Percentiles rank a stretch among this genome's conserved stretches.
phyloP scores from a whole-genome alignment of 2,329 filamentous ascomycete species.

The Claviceps humidiphila region DNA sequence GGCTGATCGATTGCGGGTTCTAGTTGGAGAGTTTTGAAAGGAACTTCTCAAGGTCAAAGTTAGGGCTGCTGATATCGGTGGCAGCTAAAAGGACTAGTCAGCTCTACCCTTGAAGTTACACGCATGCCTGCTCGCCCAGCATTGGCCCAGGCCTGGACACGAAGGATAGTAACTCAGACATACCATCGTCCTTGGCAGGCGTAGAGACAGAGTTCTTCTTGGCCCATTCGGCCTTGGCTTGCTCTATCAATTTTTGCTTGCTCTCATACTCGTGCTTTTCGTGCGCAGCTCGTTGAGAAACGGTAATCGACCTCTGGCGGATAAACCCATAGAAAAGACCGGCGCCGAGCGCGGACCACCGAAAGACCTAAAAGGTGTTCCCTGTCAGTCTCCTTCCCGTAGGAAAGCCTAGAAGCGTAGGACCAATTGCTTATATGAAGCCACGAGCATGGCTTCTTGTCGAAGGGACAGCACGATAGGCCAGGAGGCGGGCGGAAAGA shows the following conservation, averaged over 20 bases:
- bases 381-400: constrained; percentile 14
- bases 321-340: constrained; percentile 93
- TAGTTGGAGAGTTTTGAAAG: constrained; percentile 49
- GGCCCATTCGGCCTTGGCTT: constrained; percentile 83
- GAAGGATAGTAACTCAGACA: constrained; percentile 5
- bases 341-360: constrained; percentile 84
- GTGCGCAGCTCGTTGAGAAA: constrained; percentile 55
- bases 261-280: constrained; percentile 75
- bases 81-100: constrained; percentile 15
- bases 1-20: constrained; percentile 28
- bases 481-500: constrained; percentile 16
- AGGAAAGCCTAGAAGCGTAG: neutral
- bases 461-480: constrained; percentile 8
- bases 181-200: constrained; percentile 21
- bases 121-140: neutral
- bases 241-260: constrained; percentile 81
- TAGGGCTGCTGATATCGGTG: constrained; percentile 64
- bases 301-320: constrained; percentile 73
- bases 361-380: constrained; percentile 59
- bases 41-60: constrained; percentile 86
- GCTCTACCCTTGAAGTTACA: neutral
- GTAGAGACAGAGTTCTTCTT: constrained; percentile 52
- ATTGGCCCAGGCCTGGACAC: neutral
- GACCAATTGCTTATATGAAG: constrained; percentile 1
- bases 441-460: constrained; percentile 9